phyloP scores from a whole-genome alignment of 768 basidiomycete genomes.

The Xerocomellus dryophilus region DNA sequence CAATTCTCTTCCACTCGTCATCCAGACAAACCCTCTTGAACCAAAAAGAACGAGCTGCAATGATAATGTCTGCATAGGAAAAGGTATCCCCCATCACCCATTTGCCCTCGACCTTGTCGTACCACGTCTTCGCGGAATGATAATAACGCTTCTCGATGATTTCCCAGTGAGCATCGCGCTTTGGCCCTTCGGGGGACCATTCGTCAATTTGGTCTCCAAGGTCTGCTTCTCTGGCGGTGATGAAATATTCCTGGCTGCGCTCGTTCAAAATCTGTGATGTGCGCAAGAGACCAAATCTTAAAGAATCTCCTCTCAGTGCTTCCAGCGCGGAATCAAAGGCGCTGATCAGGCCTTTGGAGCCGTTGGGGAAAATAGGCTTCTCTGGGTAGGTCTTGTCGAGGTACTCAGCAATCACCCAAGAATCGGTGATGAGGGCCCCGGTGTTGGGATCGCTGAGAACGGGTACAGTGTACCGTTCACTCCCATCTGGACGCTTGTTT shows the following conservation, averaged over 20 bases:
- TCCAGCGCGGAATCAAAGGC: constrained; percentile 13
- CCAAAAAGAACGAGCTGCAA: constrained; percentile 16
- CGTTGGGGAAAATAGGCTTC: constrained; percentile 27
- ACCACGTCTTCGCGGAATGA: constrained; percentile 15
- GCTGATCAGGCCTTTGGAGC: constrained; percentile 22
- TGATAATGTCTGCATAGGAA: constrained; percentile 32
- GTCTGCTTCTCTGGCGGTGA: constrained; percentile 30
- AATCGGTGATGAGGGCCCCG: constrained; percentile 28
- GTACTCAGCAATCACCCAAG: constrained; percentile 33
- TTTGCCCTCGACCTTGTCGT: constrained; percentile 23
- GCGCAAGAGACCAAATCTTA: constrained; percentile 23
- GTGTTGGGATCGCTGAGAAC: constrained; percentile 35
- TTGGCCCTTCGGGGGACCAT: constrained; percentile 36
- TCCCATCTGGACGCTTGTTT: constrained; percentile 17
- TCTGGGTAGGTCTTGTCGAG: constrained; percentile 36
- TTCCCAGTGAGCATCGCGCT: constrained; percentile 30
- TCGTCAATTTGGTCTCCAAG: constrained; percentile 40
- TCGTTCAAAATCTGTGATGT: constrained; percentile 30
- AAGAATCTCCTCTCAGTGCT: not conserved
- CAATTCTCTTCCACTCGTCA: constrained; percentile 29
- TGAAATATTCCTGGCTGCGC: constrained; percentile 38
- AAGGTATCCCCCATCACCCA: constrained; percentile 32
- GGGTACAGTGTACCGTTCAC: constrained; percentile 30
- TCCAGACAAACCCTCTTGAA: constrained; percentile 17
- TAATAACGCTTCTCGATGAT: constrained; percentile 13